These are phyloP conservation scores for Chlamydomonas incerta DNA, from an alignment of 139 green algal species.

Conservation along the genomic window DNA sequence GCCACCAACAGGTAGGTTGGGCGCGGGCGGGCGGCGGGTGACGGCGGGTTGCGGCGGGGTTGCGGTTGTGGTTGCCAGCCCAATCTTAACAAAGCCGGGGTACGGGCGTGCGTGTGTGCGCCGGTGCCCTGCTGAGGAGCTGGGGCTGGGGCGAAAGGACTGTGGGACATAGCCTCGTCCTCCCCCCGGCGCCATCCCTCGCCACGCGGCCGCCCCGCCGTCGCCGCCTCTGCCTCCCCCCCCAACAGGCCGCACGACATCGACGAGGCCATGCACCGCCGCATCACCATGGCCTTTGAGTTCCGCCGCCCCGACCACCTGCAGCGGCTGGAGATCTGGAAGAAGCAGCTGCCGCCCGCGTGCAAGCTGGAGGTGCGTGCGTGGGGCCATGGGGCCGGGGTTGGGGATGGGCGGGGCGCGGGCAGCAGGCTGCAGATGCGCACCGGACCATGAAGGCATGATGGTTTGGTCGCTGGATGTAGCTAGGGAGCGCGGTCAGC, in stretches of 20 bases:
- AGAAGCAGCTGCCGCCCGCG: slow-evolving; percentile 16
- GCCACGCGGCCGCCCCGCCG: not conserved
- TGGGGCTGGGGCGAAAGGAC: too few relatives aligned
- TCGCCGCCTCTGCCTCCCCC: not conserved
- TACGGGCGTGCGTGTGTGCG: too few relatives aligned
- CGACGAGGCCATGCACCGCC: slow-evolving; percentile 41
- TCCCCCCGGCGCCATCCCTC: too few relatives aligned
- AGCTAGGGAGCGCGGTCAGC: too few relatives aligned
- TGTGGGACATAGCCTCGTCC: too few relatives aligned
- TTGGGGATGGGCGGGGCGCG: not conserved
- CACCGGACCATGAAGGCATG: too few relatives aligned
- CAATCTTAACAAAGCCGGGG: too few relatives aligned
- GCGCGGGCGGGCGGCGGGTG: too few relatives aligned
- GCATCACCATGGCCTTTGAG: slow-evolving; percentile 44
- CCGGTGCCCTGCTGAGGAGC: too few relatives aligned
- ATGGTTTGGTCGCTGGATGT: not conserved
- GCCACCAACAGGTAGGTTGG: not conserved
- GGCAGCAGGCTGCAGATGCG: not conserved
- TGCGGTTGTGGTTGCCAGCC: too few relatives aligned
- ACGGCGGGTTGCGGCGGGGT: too few relatives aligned
- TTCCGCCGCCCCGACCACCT: slow-evolving; percentile 37
- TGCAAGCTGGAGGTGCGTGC: slow-evolving; percentile 12
- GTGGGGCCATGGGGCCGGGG: not conserved
- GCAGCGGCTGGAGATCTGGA: slow-evolving; percentile 38
- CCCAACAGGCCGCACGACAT: slow-evolving; percentile 23